Evolutionary conservation across 768 basidiomycete genomes (phyloP).

Genomic region (Polyporus arcularius): DNA sequence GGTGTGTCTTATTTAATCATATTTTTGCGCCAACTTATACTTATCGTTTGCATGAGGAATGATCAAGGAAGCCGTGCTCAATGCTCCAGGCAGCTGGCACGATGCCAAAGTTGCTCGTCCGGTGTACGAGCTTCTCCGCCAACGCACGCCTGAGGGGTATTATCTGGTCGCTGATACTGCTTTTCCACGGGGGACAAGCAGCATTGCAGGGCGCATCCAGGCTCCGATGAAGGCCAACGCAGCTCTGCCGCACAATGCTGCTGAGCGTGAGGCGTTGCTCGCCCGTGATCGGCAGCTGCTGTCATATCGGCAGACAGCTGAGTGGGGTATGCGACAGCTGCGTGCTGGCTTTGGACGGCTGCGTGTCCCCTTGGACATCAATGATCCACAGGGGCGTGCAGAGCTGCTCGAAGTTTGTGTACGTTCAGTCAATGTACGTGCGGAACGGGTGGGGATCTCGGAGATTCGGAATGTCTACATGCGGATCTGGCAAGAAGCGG

Average conservation of each 20-base stretch:
- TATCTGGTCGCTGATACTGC: slow-evolving; percentile 49
- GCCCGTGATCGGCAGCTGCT: slow-evolving; percentile 41
- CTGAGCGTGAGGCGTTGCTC: slow-evolving; percentile 26
- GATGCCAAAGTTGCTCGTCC: slow-evolving; percentile 42
- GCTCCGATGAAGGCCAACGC: slow-evolving; percentile 41
- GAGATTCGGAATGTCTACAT: slow-evolving; percentile 45
- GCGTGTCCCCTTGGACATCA: slow-evolving; percentile 40
- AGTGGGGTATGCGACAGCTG: slow-evolving; percentile 50
- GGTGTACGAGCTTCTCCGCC: slow-evolving; percentile 39
- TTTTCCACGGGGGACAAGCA: slow-evolving; percentile 39
- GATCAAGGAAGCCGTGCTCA: slow-evolving; percentile 37
- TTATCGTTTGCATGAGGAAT: slow-evolving; percentile 27
- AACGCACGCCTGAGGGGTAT: slow-evolving; percentile 39
- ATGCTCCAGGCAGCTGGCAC: slow-evolving; percentile 53
- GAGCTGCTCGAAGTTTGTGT: slow-evolving; percentile 40
- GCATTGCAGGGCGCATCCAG: slow-evolving; percentile 36
- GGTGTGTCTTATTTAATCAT: no score
- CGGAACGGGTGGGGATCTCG: slow-evolving; percentile 41
- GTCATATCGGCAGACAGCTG: slow-evolving; percentile 48
- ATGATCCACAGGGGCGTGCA: slow-evolving; percentile 24
- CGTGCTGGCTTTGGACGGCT: slow-evolving; percentile 50
- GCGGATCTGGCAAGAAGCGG: slow-evolving; percentile 36
- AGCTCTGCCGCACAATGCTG: slow-evolving; percentile 8
- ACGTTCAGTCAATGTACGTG: slow-evolving; percentile 37
- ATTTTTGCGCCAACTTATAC: slow-evolving; percentile 34